Conservation (phyloP, 345 rosid species). For the Cardamine chenopodiifolia region DNA sequence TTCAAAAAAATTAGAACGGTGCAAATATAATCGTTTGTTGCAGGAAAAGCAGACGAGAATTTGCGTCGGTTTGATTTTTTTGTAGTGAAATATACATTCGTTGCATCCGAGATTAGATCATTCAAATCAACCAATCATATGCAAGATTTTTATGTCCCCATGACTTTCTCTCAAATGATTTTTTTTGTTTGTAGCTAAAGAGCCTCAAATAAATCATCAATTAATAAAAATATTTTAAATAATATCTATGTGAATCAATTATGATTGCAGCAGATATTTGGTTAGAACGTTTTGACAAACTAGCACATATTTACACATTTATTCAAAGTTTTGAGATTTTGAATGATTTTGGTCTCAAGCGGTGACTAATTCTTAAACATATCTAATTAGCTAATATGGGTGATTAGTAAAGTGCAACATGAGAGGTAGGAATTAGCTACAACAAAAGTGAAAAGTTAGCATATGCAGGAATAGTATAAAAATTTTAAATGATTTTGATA, state of each 20-base stretch:
- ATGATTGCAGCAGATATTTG: not conserved
- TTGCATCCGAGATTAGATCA: not conserved
- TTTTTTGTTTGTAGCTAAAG: not conserved
- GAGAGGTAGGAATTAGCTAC: not conserved
- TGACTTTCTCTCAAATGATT: not conserved
- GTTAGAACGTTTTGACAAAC: not conserved
- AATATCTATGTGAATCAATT: not conserved
- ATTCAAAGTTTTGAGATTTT: not conserved
- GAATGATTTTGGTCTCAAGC: not conserved
- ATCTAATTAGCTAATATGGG: not conserved
- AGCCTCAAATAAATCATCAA: not conserved
- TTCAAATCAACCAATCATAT: not conserved
- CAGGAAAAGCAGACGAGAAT: too few species aligned
- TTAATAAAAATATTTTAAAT: not conserved
- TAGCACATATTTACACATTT: not conserved
- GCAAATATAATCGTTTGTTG: too few species aligned
- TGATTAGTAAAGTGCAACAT: too few species aligned
- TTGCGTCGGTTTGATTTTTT: not conserved
- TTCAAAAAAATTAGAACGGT: too few species aligned
- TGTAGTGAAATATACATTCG: not conserved
- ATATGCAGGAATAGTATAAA: not conserved
- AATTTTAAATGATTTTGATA: not conserved
- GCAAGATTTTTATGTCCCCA: not conserved
- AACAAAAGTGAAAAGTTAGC: not conserved
- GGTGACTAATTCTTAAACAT: not conserved